Evolutionary conservation across 2,329 filamentous ascomycete genomes (phyloP).

Genomic region (Botryosphaeria dothidea): DNA sequence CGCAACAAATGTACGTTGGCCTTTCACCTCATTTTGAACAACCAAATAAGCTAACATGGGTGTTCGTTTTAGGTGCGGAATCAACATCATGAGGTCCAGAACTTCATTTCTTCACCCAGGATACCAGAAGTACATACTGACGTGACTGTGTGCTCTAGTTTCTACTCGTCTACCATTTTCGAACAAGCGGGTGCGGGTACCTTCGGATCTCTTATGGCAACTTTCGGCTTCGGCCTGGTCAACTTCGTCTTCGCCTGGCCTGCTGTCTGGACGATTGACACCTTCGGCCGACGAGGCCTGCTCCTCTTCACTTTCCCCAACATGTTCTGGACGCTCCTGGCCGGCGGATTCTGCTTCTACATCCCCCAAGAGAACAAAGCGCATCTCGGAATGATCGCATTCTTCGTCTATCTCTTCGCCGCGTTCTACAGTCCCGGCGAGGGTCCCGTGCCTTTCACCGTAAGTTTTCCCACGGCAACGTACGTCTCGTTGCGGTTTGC

Average conservation of each 20-base stretch:
- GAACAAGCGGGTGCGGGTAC: conserved; percentile 45
- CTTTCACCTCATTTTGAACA: too few species aligned
- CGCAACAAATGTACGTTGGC: conserved; percentile 64
- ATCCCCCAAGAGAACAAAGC: conserved; percentile 45
- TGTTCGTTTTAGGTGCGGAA: too few species aligned
- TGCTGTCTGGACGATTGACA: conserved; percentile 61
- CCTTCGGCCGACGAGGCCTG: conserved; percentile 53
- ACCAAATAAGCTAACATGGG: too few species aligned
- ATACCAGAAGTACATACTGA: too few species aligned
- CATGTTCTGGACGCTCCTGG: conserved; percentile 52
- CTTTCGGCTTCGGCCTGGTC: conserved; percentile 59
- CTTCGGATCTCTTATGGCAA: conserved; percentile 51
- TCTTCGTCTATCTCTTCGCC: conserved; percentile 60
- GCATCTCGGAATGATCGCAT: conserved; percentile 51
- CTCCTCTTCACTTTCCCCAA: conserved; percentile 52
- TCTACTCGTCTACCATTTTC: conserved; percentile 55
- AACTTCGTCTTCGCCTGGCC: conserved; percentile 62
- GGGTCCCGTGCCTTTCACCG: conserved; percentile 62
- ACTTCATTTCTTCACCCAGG: too few species aligned
- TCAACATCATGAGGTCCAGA: conserved; percentile 46
- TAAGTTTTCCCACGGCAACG: too few species aligned
- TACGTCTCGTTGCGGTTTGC: too few species aligned
- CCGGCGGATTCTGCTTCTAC: conserved; percentile 54
- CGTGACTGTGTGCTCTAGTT: conserved; percentile 23
- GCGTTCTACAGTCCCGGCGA: conserved; percentile 45